Evolutionary conservation across 2,329 filamentous ascomycete genomes (phyloP).

Genomic region (Hypoxylon sp.): DNA sequence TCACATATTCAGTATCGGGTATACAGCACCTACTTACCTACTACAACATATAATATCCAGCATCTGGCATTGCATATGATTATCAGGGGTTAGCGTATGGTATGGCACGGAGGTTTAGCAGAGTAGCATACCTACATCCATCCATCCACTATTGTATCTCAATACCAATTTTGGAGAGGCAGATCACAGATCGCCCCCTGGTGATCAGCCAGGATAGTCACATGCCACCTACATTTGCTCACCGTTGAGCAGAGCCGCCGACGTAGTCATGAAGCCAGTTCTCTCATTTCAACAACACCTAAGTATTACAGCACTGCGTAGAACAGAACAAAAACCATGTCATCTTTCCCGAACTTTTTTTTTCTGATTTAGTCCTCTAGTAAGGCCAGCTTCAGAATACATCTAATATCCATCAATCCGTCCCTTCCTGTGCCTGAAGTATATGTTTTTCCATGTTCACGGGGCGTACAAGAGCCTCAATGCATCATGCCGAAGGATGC

Average conservation of each 20-base stretch:
- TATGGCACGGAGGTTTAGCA: background rate
- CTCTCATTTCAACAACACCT: constrained; percentile 21
- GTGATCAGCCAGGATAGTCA: background rate
- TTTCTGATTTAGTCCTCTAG: constrained; percentile 35
- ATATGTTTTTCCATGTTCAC: constrained; percentile 19
- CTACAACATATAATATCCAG: constrained; percentile 17
- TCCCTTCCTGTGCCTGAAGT: constrained; percentile 17
- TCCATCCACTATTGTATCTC: background rate
- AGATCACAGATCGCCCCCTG: background rate
- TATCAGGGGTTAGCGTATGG: background rate
- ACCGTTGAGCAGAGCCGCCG: background rate
- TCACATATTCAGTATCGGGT: constrained; percentile 6
- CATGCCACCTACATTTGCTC: background rate
- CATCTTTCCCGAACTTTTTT: constrained; percentile 16
- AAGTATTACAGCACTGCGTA: constrained; percentile 21
- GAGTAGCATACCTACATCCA: background rate
- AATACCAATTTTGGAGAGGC: background rate
- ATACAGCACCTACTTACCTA: constrained; percentile 4
- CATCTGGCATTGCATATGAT: constrained; percentile 15
- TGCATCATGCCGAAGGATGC: background rate
- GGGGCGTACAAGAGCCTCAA: constrained; percentile 4
- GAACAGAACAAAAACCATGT: constrained; percentile 17
- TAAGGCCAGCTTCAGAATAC: constrained; percentile 37
- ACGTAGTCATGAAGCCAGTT: constrained; percentile 12
- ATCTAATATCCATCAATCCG: constrained; percentile 31